Conservation (phyloP, 2,329 filamentous ascomycete species). For the Colletotrichum phormii region DNA sequence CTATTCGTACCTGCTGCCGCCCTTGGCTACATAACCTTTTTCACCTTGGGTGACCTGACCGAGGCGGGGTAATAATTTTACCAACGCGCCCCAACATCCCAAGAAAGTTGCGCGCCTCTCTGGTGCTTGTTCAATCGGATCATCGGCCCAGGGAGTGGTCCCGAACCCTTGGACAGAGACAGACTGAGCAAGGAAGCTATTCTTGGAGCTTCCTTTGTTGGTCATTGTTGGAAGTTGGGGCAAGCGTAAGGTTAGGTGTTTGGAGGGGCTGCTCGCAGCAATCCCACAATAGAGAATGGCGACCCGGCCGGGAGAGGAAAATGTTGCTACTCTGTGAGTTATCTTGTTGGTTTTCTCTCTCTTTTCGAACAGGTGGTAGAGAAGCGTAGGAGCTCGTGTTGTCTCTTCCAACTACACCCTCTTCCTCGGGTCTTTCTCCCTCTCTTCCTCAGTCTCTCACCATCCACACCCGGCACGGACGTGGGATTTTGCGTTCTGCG, state of each 20-base stretch:
- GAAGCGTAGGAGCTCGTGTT: not conserved
- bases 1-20: constrained; percentile 16
- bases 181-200: not conserved
- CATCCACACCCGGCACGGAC: not conserved
- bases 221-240: not conserved
- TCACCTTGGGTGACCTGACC: not conserved
- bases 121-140: constrained; percentile 6
- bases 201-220: constrained; percentile 5
- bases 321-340: constrained; percentile 63
- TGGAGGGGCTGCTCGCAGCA: not conserved
- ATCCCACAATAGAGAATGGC: constrained; percentile 51
- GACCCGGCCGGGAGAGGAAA: constrained; percentile 60
- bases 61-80: constrained; percentile 33
- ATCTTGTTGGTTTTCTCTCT: not conserved
- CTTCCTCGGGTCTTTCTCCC: not conserved
- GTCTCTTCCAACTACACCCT: not conserved
- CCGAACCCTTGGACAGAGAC: not conserved
- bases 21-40: constrained; percentile 23
- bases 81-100: not conserved
- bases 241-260: too few relatives aligned
- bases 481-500: not conserved
- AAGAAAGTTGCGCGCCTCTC: constrained; percentile 7
- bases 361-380: not conserved
- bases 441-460: not conserved
- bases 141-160: not conserved